Evolutionary conservation across 345 rosid genomes (phyloP), one percentile per base, ranked within the genome.

Genomic region (Eucalyptus polybractea): DNA sequence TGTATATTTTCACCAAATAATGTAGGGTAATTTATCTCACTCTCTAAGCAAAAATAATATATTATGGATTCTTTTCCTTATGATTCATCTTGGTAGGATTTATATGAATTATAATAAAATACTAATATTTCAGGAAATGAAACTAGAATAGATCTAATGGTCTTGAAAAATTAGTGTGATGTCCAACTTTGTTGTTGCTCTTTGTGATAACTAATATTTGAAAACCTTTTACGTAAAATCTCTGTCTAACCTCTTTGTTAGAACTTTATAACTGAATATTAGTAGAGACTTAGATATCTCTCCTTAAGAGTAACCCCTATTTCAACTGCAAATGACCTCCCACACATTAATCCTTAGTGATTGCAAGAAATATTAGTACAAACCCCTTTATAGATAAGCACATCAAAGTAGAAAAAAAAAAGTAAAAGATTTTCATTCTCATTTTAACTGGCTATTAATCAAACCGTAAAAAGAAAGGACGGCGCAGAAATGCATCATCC

Each of bases 21-120:
- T 60, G 15, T 25, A 13, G 67, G 69, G 15, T 60, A 60, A 60
- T 60, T 27, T 12, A 60, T 60, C 16, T 60, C 62, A 4, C 69
- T 14, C 40, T n/a, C 5, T 65, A 0, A 65, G 1, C 10, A 7
- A 0, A 53, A 19, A 19, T 10, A 53, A 19, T 4, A 19, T 53
- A 10, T 53, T 53, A 0, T 53, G 5, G 4, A 53, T 7, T 53
- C 24, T 3, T 53, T 53, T 0, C 0, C 56, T 0, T 7, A 7
- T 0, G 5, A 53, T 1, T 53, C 5, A 1, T 0, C 58, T 4
- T 4, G 0, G 25, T 53, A 53, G 25, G 10, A 53, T 53, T 53
- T 53, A n/a, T 65, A 65, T 65, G 76, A n/a, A 65, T 65, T n/a
- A 65, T 14, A 65, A 65, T 0, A 65, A 65, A n/a, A n/a, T n/a